Base-by-base conservation (phyloP, 495 filamentous ascomycete genomes). In the Penicillium pancosmium region DNA sequence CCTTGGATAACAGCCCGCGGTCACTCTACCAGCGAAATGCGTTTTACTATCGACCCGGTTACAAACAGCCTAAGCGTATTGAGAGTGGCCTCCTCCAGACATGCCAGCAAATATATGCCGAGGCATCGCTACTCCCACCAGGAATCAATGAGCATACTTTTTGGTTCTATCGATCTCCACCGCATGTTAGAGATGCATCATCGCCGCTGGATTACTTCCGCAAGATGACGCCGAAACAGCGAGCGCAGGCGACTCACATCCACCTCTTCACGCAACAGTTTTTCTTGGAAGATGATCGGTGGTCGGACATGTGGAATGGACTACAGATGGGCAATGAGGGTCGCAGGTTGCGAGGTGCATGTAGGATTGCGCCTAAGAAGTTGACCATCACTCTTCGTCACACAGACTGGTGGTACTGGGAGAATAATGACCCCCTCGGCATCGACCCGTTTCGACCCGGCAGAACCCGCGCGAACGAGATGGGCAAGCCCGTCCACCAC, bases 111-210 rank as follows among this genome's bases (percentile, higher is more conserved):
- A 58, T 61, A 33, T 65, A 62, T 51, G 16, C n/a, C 16, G 62
- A 65, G 47, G 62, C 62, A 16, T 65, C 62, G 13, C 62, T 65
- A 12, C 59, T 65, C 15, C 62, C 62, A 9, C 23, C 59, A 4
- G 44, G 50, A 34, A 31, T 65, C 25, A 65, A 62, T 38, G 54
- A 62, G 21, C 62, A 65, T 53, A 65, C 62, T 27, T 62, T 62
- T 35, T 62, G 59, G 59, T 62, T 62, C 25, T 57, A 57, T 34
- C 59, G 59, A 5, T n/a, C 59, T 34, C 59, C 59, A 3, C 59
- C 59, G 1, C 59, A 62, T 54, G 50, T 62, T n/a, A 50, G 49
- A 6, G 33, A 61, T 57, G 59, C 59, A n/a, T 53, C 54, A 1
- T 54, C 41, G 1, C 59, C 59, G 31, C 2, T 49, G 12, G 21